Base-by-base conservation (phyloP, 768 basidiomycete species). In the Lactarius sp. region DNA sequence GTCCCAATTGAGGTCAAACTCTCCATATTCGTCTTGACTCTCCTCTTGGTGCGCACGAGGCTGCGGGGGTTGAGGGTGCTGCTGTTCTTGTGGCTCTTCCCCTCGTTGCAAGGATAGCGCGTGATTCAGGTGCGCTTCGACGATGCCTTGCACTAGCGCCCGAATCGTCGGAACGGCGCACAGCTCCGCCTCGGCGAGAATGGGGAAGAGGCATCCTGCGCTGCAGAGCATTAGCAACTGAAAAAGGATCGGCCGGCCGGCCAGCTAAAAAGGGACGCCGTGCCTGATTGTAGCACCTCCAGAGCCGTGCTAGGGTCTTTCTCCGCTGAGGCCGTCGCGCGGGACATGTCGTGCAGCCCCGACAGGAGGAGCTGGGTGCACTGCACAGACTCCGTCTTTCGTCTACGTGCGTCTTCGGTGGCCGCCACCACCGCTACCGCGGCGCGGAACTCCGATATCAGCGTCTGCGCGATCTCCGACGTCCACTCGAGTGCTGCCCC, bases 101-200 rank as follows among this genome's bases (percentile, higher is more conserved):
- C 74, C 71, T 0, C 77, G 80, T 20, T 73, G 73, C 49, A 60
- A 14, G 2, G 54, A 65, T 39, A 56, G 39, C 84, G 84, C 33
- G 88, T 68, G 36, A 79, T 79, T 13, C 66, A 72, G 13, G 74
- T 70, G 39, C 90, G 80, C 18, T 79, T 78, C n/a, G 90, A 75
- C n/a, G 87, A 68, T 59, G 85, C 66, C 59, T 42, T 55, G 64
- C 41, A 65, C 13, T 34, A 65, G 49, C 42, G 22, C 14, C 50
- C 56, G 59, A 6, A 65, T 51, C 18, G 59, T 65, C 27, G 64
- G 64, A 42, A 60, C 51, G 5, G 41, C 22, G 27, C 64, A 52
- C 36, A 65, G 42, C 18, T 60, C 59, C 7, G 22, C 54, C 14
- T 65, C 59, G 7, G 58, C 37, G 7, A 65, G 59, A 56, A 60